Base-by-base conservation (phyloP, 2,329 filamentous ascomycete genomes). In the Eutypella sp. region DNA sequence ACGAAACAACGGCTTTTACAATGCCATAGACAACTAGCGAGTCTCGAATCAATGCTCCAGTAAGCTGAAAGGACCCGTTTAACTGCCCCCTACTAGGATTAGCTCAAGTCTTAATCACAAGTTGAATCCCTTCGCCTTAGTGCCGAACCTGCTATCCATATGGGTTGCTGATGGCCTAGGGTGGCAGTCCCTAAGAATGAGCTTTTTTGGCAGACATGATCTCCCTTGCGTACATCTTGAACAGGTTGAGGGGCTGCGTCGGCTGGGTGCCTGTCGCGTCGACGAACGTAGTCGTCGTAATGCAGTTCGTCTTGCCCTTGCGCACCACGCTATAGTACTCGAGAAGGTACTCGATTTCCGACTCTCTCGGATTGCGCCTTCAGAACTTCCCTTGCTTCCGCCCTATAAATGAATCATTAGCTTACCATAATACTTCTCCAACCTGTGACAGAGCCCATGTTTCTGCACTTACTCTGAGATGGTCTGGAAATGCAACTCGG, bases 291-390 rank as follows among this genome's bases (percentile, higher is more conserved):
- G 67, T 70, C 1, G 74, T 77, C 2, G 72, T 62, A 51, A 78
- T 72, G 56, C 76, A 77, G 57, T 76, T 78, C 0, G 73, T 74
- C 63, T 76, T 77, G 16, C 74, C 74, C 51, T 75, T 72, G 39
- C 71, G 65, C 9, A 77, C 73, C 8, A 78, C 62, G 37, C 69
- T 71, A 59, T 75, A 77, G 57, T 76, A 77, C 51, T 78, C 72
- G 5, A 77, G 65, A 5, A 77, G 53, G 51, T 73, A 75, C 54
- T 74, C 53, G 44, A 68, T 63, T 58, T 77, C 73, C 1, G 68
- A 66, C 4, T 59, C 44, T 54, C 44, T 57, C 60, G 7, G 64
- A 58, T 47, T 73, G 68, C 2, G 60, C 52, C 6, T 62, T 56
- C 15, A 74, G 62, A 8, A 63, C 50, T 11, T 53, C 53, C 57